Evolutionary conservation across 345 rosid species (phyloP).

Genomic region (Populus pruinosa): DNA sequence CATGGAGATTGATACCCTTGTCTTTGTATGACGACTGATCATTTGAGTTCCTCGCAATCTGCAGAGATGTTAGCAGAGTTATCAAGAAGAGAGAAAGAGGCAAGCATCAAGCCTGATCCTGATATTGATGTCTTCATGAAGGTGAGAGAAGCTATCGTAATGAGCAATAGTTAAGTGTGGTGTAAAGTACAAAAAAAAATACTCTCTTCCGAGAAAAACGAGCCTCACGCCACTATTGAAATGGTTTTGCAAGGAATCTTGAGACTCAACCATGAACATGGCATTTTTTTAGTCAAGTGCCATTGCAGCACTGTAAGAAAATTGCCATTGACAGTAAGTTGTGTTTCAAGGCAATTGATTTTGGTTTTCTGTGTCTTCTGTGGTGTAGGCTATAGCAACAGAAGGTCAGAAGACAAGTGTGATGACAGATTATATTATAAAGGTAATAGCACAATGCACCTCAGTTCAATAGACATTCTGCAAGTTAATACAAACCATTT

Average conservation of each 20-base stretch:
- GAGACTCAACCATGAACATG: not conserved
- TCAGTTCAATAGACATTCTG: not conserved
- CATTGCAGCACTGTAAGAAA: too few species aligned
- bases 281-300: too few species aligned
- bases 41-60: not conserved
- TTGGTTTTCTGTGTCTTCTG: not conserved
- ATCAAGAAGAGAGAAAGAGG: conserved; percentile 65
- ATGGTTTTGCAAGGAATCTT: not conserved
- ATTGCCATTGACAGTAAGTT: too few species aligned
- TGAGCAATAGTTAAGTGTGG: conserved; percentile 59
- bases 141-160: conserved; percentile 24
- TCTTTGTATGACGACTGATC: not conserved
- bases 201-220: not conserved
- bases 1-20: not conserved
- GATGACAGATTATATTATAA: conserved; percentile 69
- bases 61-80: conserved; percentile 63
- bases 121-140: conserved; percentile 73
- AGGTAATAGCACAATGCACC: conserved; percentile 37
- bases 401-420: conserved; percentile 56
- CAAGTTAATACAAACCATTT: not conserved
- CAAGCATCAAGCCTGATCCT: conserved; percentile 67
- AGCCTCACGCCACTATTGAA: not conserved
- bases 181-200: conserved; percentile 6
- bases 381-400: conserved; percentile 45
- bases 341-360: not conserved